These are phyloP conservation scores for Syzygium oleosum DNA, from an alignment of 345 rosid genomes.

Conservation along the genomic window DNA sequence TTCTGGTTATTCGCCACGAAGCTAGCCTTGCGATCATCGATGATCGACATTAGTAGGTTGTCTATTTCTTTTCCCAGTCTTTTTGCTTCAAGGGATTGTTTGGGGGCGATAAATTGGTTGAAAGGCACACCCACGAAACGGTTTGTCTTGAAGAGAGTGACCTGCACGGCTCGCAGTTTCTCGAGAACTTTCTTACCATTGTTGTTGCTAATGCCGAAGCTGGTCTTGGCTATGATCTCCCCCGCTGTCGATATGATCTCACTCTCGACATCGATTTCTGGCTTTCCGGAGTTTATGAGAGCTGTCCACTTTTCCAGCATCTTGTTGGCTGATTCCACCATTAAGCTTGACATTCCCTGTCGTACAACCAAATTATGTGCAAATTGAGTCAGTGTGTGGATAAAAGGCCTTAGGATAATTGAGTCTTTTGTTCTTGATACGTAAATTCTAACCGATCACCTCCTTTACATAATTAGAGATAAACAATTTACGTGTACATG, in stretches of 20 bases:
- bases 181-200: constrained; percentile 41
- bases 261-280: constrained; percentile 55
- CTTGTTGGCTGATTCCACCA: constrained; percentile 64
- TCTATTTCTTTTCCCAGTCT: constrained; percentile 69
- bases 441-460: not conserved
- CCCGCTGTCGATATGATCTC: constrained; percentile 62
- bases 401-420: not conserved
- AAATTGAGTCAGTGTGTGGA: not conserved
- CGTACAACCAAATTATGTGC: not conserved
- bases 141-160: constrained; percentile 55
- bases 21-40: constrained; percentile 24
- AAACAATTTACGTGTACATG: no score
- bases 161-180: constrained; percentile 61
- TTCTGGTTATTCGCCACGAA: not conserved
- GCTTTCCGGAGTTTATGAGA: constrained; percentile 30
- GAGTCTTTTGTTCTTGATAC: not conserved
- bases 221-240: constrained; percentile 70
- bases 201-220: constrained; percentile 58
- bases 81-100: constrained; percentile 40
- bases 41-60: constrained; percentile 43
- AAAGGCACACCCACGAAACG: constrained; percentile 82
- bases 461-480: not conserved
- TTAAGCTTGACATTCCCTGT: constrained; percentile 63
- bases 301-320: constrained; percentile 58
- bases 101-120: constrained; percentile 37